Percentiles rank a stretch among this genome's conserved stretches.
phyloP scores from a whole-genome alignment of 2,329 filamentous ascomycete species.

The Plectosphaerella cucumerina region DNA sequence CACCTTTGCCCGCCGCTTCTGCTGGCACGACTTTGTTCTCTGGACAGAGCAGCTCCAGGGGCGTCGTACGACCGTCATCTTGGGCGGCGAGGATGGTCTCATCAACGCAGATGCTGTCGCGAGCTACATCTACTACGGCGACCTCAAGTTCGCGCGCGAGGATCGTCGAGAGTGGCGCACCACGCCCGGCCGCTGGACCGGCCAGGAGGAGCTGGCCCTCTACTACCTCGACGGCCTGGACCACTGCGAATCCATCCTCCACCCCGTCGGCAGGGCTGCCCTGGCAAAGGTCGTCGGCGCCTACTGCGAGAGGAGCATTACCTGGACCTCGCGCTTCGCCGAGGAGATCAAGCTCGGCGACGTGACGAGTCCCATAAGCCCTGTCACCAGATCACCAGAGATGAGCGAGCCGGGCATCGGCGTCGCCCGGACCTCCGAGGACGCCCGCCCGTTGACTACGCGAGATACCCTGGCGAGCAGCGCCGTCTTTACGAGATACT shows the following conservation, averaged over 20 bases:
- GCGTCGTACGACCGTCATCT: slow-evolving; percentile 16
- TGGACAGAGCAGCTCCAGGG: slow-evolving; percentile 62
- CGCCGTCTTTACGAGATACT: not conserved
- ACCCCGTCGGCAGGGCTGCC: slow-evolving; percentile 7
- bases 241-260: slow-evolving; percentile 16
- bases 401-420: not conserved
- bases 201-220: slow-evolving; percentile 17
- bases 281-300: slow-evolving; percentile 6
- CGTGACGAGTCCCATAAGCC: not conserved
- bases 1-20: slow-evolving; percentile 62
- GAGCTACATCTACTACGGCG: slow-evolving; percentile 18
- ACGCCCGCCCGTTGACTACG: not conserved
- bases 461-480: not conserved
- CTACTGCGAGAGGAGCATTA: slow-evolving; percentile 3
- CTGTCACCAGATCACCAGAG: not conserved
- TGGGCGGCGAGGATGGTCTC: slow-evolving; percentile 18
- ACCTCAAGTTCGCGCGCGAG: slow-evolving; percentile 9
- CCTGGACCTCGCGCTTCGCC: not conserved
- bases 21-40: slow-evolving; percentile 67
- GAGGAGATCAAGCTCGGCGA: not conserved
- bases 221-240: slow-evolving; percentile 18
- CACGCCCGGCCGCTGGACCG: slow-evolving; percentile 15
- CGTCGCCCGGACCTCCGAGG: not conserved
- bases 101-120: slow-evolving; percentile 16
- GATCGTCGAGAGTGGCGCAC: slow-evolving; percentile 12